Evolutionary conservation across 169 alveolate genomes (phyloP), one percentile per base, ranked within the genome.

Genomic region (Eimeria sp.): DNA sequence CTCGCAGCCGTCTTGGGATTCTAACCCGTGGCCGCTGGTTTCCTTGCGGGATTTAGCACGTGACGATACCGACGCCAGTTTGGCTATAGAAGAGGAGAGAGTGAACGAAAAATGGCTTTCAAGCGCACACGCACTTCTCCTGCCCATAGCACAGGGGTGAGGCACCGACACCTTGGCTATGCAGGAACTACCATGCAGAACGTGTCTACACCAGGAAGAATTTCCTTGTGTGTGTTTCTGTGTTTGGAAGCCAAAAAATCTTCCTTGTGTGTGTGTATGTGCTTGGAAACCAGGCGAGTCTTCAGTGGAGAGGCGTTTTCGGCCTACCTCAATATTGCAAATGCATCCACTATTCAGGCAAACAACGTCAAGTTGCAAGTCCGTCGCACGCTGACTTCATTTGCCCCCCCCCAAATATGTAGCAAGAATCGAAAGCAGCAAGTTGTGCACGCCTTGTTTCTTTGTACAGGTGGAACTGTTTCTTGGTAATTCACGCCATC

Each of bases 301-400:
- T 93, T 93, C 71, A 93, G 95, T 60, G 96, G 96, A 62, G 96
- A 93, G 89, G 62, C 77, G 11, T 93, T 93, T 85, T 82, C 88
- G 78, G 96, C 95, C 49, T 93, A 93, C 71, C 60, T 93, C 82
- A 93, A 93, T 78, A 66, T 93, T 83, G 78, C 94, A 16, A 93
- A 93, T 72, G 52, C 94, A 30, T 93, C 96, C 3, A 68, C 37
- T 49, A 37, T 68, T 30, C 96, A 93, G 78, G 96, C 96, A 23
- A 78, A 46, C 76, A 93, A 83, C 82, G 94, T 93, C 16, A 93
- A 46, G 78, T 14, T 93, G 78, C 93, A 93, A 85, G 96, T 93
- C 33, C 23, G 96, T 82, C 72, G 16, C 27, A 14, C 46, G 78
- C 43, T 49, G 46, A 25, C 46, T 46, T 60, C 18, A 20, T 64